Evolutionary conservation across 2,329 filamentous ascomycete species (phyloP), one percentile per base, ranked within the genome.

Genomic region (Colletotrichum trifolii): DNA sequence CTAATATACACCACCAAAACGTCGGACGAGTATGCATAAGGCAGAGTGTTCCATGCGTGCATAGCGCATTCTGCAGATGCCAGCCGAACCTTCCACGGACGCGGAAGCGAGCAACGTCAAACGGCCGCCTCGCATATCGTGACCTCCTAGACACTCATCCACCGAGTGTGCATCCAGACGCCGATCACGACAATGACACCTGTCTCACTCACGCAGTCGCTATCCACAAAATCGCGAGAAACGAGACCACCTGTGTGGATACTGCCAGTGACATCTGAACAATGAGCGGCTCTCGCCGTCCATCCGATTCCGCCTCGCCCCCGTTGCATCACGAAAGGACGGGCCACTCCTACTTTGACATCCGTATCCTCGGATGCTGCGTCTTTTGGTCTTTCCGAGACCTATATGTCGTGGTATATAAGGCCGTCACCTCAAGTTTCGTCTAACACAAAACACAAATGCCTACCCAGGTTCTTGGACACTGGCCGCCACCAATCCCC

Each of bases 301-400:
- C 7, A 12, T 64, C 34, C 45, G 34, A 64, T 60, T 49, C 33
- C 35, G 15, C 43, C 36, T 33, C 9, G 34, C 47, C 33, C n/a
- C 40, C n/a, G 43, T 36, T 33, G 13, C 34, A 39, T 34, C 40
- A 55, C 38, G 34, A 46, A 2, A 55, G 11, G 53, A 12, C 45
- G 42, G 15, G 35, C 15, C 33, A 35, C 36, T 64, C 10, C 36
- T 43, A 43, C 12, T 1, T 43, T 43, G 13, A 15, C 40, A n/a
- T 43, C 15, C 40, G 6, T 11, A 43, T 15, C 6, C 38, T 6
- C 9, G 38, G 25, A 25, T 25, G 25, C 25, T 40, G 38, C 38
- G 9, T 40, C 6, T 3, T 40, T 40, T 13, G 13, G 38, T 13
- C 38, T 40, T 13, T 40, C 13, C 38, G 9, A 40, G 9, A 40